Conservation (phyloP, 352 stramenopile species). For the Phytophthora pinifolia region DNA sequence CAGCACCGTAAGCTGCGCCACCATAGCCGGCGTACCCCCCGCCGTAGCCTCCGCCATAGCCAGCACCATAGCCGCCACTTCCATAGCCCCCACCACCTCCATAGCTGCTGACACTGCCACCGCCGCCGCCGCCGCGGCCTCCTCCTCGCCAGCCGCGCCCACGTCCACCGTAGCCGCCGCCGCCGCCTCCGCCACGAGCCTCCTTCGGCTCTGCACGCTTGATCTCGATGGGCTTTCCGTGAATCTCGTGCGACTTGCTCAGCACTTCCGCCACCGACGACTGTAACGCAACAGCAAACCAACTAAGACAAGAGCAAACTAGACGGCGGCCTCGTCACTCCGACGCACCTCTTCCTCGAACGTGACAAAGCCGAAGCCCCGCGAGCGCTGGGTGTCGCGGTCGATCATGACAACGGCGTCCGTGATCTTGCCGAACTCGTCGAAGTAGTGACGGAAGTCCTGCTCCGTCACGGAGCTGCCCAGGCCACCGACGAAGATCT, state of each 20-base stretch:
- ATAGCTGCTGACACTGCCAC: slow-evolving; percentile 19
- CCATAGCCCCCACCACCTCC: slow-evolving; percentile 31
- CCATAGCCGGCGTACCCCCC: slow-evolving; percentile 38
- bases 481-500: slow-evolving; percentile 93
- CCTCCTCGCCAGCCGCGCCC: slow-evolving; percentile 16
- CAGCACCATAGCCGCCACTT: slow-evolving; percentile 34
- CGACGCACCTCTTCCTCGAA: slow-evolving; percentile 85
- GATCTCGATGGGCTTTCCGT: slow-evolving; percentile 90
- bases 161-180: slow-evolving; percentile 26
- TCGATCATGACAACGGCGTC: slow-evolving; percentile 94
- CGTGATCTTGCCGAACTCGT: slow-evolving; percentile 89
- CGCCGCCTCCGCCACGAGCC: slow-evolving; percentile 37
- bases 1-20: slow-evolving; percentile 26
- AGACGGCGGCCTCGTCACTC: background rate
- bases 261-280: slow-evolving; percentile 88
- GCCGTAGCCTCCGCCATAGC: slow-evolving; percentile 32
- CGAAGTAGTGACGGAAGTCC: slow-evolving; percentile 92
- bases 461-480: slow-evolving; percentile 84
- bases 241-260: slow-evolving; percentile 88
- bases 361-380: slow-evolving; percentile 93
- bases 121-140: slow-evolving; percentile 21
- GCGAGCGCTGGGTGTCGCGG: slow-evolving; percentile 87
- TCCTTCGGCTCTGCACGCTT: slow-evolving; percentile 88
- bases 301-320: background rate
- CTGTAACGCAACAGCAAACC: slow-evolving; percentile 20